Conservation (phyloP, 106 monocot genomes). For the Dactylorhiza incarnata region DNA sequence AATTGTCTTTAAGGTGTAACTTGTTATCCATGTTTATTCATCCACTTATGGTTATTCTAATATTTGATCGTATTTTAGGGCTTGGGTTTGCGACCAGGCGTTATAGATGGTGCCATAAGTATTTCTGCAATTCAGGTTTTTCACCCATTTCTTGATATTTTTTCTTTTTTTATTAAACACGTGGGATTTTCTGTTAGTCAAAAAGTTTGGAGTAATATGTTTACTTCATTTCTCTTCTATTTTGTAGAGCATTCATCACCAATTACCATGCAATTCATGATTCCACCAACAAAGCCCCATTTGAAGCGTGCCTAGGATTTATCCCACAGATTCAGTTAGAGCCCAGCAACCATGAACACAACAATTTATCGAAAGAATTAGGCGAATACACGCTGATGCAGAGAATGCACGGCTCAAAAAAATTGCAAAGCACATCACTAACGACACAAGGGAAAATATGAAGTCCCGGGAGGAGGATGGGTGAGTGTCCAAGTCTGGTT, state of each 20-base stretch:
- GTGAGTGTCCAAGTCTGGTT: no score
- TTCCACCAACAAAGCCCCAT: no score
- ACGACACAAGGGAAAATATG: no score
- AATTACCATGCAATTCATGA: not conserved
- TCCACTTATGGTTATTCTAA: not conserved
- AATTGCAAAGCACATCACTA: no score
- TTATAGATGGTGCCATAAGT: conserved; percentile 89
- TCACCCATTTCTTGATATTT: not conserved
- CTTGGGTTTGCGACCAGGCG: conserved; percentile 75
- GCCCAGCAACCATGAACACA: no score
- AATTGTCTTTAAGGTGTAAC: not conserved
- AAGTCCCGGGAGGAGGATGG: no score
- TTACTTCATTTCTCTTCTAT: not conserved
- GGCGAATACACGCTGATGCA: no score
- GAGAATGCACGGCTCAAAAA: no score
- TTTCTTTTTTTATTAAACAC: not conserved
- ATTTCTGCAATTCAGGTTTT: conserved; percentile 94
- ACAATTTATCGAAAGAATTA: no score
- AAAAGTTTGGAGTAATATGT: not conserved
- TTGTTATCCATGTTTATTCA: not conserved
- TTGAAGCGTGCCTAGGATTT: no score
- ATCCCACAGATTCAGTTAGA: no score
- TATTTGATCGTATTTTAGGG: conserved; percentile 35
- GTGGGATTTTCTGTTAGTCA: not conserved
- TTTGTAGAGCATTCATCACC: not conserved